Conservation (phyloP, 2,329 filamentous ascomycete genomes). For the Elsinoe fawcettii region DNA sequence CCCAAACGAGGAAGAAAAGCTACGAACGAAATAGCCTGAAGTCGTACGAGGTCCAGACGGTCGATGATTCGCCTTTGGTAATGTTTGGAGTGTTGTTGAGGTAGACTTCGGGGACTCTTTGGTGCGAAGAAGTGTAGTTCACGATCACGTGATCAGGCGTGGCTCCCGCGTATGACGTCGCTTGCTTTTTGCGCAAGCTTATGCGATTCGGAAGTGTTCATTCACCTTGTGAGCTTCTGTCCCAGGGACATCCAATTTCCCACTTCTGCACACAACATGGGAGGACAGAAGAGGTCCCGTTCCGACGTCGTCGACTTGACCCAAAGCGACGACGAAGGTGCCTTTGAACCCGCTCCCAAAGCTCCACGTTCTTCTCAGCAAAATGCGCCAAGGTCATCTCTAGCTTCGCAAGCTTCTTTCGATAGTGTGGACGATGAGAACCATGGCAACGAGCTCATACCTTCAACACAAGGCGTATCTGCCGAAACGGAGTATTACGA, state of each 20-base stretch:
- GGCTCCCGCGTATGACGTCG: no score
- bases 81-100: no score
- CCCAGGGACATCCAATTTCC: no score
- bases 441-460: slow-evolving; percentile 25
- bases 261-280: neutral
- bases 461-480: slow-evolving; percentile 22
- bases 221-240: no score
- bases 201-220: no score
- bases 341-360: neutral
- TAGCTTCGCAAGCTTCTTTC: neutral
- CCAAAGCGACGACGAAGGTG: neutral
- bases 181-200: no score
- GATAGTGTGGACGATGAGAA: slow-evolving; percentile 20
- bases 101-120: no score
- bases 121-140: no score
- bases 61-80: no score
- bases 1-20: neutral
- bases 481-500: slow-evolving; percentile 21
- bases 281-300: neutral
- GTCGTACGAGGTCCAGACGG: no score
- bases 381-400: neutral
- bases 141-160: no score
- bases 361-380: neutral
- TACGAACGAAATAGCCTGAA: neutral
- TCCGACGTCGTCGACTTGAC: slow-evolving; percentile 6